Base-by-base conservation (phyloP, 1,139 yeast genomes). In the Yamadazyma spencermartinsiae region DNA sequence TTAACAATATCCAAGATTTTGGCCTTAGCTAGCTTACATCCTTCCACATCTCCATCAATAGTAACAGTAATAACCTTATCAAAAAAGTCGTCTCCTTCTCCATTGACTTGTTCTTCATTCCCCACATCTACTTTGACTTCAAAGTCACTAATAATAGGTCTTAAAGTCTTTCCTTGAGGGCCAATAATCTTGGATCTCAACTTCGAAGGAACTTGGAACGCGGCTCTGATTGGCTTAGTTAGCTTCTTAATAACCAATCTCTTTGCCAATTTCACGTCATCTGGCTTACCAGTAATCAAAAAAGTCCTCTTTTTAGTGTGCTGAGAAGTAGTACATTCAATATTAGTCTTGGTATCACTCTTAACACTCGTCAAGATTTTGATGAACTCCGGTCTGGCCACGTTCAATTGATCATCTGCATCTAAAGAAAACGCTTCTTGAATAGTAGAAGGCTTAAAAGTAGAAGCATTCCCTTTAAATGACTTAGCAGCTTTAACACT, bases 111-210 rank as follows among this genome's bases (percentile, higher is more conserved):
- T 36, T 68, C 75, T 25, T 62, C 63, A 53, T 68, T 77, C 17
- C 82, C 82, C 54, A 92, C 80, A 54, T 89, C 89, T 56, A 92
- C 78, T 52, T 74, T 84, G 40, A 87, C 88, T 39, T 80, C 86
- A 45, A 86, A 76, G 34, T 78, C 72, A 40, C 76, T 84, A 40
- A 86, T 74, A 51, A 94, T 86, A 42, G 92, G 89, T 56, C 81
- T 86, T 61, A 94, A 78, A 46, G 74, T 85, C 50, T 76, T 76
- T 55, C 98, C 99, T 60, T 83, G 86, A 34, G 92, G 77, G 42
- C 99, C 99, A 64, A 94, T 89, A 46, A 94, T 79, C 42, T 79
- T 76, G 3, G 95, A 76, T 61, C 96, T 80, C 39, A 88, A 76
- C 50, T 79, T 78, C 19, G 92, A 77, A 29, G 98, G 98, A 41